Percentiles rank a stretch among this genome's conserved stretches.
Evolutionary conservation across 2,329 filamentous ascomycete genomes (phyloP).

Genomic region (Pyrenochaeta sp.): DNA sequence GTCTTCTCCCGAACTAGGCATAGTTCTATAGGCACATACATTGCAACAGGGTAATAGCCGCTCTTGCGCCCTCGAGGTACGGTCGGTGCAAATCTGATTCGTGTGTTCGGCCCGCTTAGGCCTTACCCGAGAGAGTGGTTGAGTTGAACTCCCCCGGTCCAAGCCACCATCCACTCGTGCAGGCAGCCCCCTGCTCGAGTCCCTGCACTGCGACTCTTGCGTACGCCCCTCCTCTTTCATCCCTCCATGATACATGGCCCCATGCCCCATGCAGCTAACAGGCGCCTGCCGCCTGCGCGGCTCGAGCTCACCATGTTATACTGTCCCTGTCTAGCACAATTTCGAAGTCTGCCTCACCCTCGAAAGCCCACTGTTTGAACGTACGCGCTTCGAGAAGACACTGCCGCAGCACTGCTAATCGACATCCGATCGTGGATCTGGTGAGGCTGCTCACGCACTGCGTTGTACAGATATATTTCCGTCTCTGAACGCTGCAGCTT

Average conservation of each 20-base stretch:
- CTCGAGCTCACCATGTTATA: slow-evolving; percentile 38
- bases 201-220: slow-evolving; percentile 23
- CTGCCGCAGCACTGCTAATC: slow-evolving; percentile 45
- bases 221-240: slow-evolving; percentile 21
- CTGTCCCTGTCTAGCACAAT: slow-evolving; percentile 41
- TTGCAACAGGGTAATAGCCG: slow-evolving; percentile 27
- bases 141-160: slow-evolving; percentile 28
- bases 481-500: slow-evolving; percentile 34
- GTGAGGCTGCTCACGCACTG: slow-evolving; percentile 30
- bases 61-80: slow-evolving; percentile 39
- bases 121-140: slow-evolving; percentile 43
- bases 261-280: slow-evolving; percentile 43
- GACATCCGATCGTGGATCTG: slow-evolving; percentile 30
- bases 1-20: slow-evolving; percentile 7
- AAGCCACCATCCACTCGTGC: slow-evolving; percentile 29
- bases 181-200: slow-evolving; percentile 24
- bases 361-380: slow-evolving; percentile 42
- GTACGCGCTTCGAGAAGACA: slow-evolving; percentile 36
- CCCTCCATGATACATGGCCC: slow-evolving; percentile 40
- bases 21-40: slow-evolving; percentile 18
- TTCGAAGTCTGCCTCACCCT: slow-evolving; percentile 50
- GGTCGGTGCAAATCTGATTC: slow-evolving; percentile 39
- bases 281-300: slow-evolving; percentile 46
- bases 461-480: slow-evolving; percentile 42
- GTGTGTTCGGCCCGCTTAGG: slow-evolving; percentile 45